Evolutionary conservation across 2,329 filamentous ascomycete genomes (phyloP), one percentile per base, ranked within the genome.

Genomic region (Leptosphaerulina australis): DNA sequence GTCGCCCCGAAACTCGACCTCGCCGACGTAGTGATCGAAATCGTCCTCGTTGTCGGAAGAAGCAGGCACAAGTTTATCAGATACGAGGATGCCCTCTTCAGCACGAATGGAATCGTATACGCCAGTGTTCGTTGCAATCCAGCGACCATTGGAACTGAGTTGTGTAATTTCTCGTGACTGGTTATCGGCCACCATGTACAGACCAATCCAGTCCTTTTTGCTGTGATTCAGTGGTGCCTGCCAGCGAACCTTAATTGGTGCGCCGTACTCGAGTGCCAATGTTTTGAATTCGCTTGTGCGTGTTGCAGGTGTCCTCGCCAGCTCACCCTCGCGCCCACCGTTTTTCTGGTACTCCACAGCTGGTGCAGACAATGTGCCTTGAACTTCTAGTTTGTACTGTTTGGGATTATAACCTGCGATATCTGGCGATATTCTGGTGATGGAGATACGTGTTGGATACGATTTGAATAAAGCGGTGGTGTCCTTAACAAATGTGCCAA

Each of bases 171-270:
- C 90, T 30, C 93, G 85, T 6, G 90, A 94, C 5, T 86, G 83
- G 68, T 97, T 99, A 74, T 97, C 93, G 3, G 91, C 91, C 2
- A 99, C 91, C 83, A 92, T 91, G 77, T 97, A 99, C 5, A 99
- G 80, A 3, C 93, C 93, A 44, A 99, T 86, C 94, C 94, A 99
- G 72, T 99, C 94, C 64, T 88, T 88, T 70, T 88, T 91, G 75
- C 86, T 87, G 74, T 97, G 94, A 58, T 91, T 90, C 28, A 85
- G 80, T 0, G 94, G 93, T 0, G 93, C 94, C 21, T 84, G 89
- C 94, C 94, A 99, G 62, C 84, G 89, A 56, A 97, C 90, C 60
- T 83, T 88, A 70, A 99, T 90, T 0, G 94, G 91, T 0, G 91
- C 83, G 26, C 94, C 94, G 62, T 97, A 99, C 70, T 96, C 87